Evolutionary conservation across 441 rosid species (phyloP).

Genomic region (Arabidopsis hybrid): DNA sequence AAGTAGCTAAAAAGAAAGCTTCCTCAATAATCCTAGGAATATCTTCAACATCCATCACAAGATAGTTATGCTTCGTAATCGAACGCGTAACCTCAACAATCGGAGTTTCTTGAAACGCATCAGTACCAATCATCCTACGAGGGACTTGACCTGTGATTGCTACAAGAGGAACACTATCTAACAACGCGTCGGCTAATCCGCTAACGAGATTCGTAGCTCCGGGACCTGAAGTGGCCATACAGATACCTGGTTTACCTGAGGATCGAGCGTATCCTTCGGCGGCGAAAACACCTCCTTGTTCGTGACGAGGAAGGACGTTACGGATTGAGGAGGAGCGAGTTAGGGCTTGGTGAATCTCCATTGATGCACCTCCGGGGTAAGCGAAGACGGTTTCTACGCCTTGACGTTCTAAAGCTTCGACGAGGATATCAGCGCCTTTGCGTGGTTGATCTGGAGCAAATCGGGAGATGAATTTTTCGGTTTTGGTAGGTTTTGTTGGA

Average conservation of each 20-base stretch:
- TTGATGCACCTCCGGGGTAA: constrained; percentile 91
- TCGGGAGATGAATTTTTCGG: constrained; percentile 45
- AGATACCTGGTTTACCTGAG: constrained; percentile 81
- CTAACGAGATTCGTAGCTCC: constrained; percentile 96
- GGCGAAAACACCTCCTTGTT: constrained; percentile 92
- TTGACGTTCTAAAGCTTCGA: constrained; percentile 87
- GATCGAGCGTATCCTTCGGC: constrained; percentile 96
- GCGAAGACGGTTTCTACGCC: constrained; percentile 88
- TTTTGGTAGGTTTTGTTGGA: background rate
- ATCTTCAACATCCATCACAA: constrained; percentile 87
- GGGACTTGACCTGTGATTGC: constrained; percentile 98
- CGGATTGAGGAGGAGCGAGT: constrained; percentile 79
- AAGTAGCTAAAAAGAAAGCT: constrained; percentile 84
- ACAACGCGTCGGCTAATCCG: constrained; percentile 90
- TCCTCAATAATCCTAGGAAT: constrained; percentile 82
- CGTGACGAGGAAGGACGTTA: constrained; percentile 91
- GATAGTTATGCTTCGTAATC: constrained; percentile 86
- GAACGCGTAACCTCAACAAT: constrained; percentile 96
- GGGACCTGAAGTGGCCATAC: constrained; percentile 97
- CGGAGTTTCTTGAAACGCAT: constrained; percentile 95
- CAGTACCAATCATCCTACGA: constrained; percentile 91
- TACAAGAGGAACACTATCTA: constrained; percentile 88
- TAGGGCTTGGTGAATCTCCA: constrained; percentile 97
- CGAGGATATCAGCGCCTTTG: constrained; percentile 92
- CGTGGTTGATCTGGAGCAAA: constrained; percentile 77